Base-by-base conservation (phyloP, 2,329 filamentous ascomycete species). In the Thelonectria rubi region DNA sequence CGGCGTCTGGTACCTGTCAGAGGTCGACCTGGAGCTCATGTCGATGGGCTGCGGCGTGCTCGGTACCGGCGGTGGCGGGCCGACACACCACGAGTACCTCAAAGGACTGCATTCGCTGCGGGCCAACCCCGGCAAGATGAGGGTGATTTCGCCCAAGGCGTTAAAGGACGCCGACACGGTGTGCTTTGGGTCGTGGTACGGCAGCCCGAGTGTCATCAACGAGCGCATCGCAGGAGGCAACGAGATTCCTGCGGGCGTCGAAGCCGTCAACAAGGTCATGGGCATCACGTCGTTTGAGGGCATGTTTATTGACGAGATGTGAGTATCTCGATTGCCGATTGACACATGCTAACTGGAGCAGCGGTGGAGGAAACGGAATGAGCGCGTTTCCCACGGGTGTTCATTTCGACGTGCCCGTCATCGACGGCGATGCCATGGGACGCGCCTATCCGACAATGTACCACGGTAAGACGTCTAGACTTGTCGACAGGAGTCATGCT, bases 141-240 rank as follows among this genome's bases (percentile, higher is more conserved):
- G 79, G 8, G 74, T 83, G 1, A 72, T 83, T 2, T 73, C 77
- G 0, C 75, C 78, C 0, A 72, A 72, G 5, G 67, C 71, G 0
- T 65, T 82, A 0, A 68, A 72, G 5, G 79, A 82, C 30, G 69
- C 75, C 11, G 79, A 77, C 9, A 66, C 74, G 1, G 73, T 80
- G 4, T 79, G 79, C 43, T 78, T 80, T 40, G 79, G 79, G 0
- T 79, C 79, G 0, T 81, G 80, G 73, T 82, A 81, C 45, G 80
- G 80, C 3, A 79, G 77, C 34, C 78, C 78, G 0, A 79, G 75
- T 18, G 78, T 79, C 10, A 76, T 77, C 42, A 77, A 76, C 34
- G 78, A 80, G 66, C 72, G 75, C 0, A 70, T 79, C 1, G 71
- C 73, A 1, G 70, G 70, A 1, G 78, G 78, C 4, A 75, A 66